Evolutionary conservation across 768 basidiomycete species (phyloP).

Genomic region (Trametes villosa): DNA sequence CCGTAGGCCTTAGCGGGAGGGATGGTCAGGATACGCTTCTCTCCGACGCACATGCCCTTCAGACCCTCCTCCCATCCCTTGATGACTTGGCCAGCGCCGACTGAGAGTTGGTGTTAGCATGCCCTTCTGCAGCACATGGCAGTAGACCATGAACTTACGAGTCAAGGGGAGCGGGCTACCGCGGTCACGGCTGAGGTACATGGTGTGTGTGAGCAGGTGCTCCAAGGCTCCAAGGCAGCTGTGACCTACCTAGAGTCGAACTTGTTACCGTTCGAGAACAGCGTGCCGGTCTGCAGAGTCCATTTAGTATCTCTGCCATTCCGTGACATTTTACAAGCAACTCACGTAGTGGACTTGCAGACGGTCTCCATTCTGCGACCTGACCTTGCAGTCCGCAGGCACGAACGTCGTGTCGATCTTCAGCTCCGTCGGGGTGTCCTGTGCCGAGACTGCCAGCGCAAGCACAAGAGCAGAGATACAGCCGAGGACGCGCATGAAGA

Average conservation of each 20-base stretch:
- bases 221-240: background rate
- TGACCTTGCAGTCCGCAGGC: conserved; percentile 59
- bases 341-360: conserved; percentile 82
- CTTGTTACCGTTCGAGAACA: conserved; percentile 75
- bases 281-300: conserved; percentile 69
- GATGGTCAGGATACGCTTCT: conserved; percentile 90
- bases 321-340: conserved; percentile 6
- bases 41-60: conserved; percentile 81
- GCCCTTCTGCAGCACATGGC: background rate
- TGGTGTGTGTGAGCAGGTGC: background rate
- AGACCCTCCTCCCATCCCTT: conserved; percentile 86
- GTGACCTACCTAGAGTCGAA: conserved; percentile 83
- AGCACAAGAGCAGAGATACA: conserved; percentile 52
- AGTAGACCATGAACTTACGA: conserved; percentile 49
- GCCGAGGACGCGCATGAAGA: conserved; percentile 34
- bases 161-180: conserved; percentile 76
- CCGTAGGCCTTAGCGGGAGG: conserved; percentile 83
- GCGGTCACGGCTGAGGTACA: conserved; percentile 62
- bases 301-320: background rate
- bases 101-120: conserved; percentile 40
- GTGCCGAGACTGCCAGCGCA: conserved; percentile 50
- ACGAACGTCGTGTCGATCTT: conserved; percentile 61
- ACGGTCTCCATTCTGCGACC: conserved; percentile 62
- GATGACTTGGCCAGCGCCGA: conserved; percentile 83
- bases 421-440: conserved; percentile 58